phyloP scores from a whole-genome alignment of 257 asterid genomes.

The Mitragyna speciosa region DNA sequence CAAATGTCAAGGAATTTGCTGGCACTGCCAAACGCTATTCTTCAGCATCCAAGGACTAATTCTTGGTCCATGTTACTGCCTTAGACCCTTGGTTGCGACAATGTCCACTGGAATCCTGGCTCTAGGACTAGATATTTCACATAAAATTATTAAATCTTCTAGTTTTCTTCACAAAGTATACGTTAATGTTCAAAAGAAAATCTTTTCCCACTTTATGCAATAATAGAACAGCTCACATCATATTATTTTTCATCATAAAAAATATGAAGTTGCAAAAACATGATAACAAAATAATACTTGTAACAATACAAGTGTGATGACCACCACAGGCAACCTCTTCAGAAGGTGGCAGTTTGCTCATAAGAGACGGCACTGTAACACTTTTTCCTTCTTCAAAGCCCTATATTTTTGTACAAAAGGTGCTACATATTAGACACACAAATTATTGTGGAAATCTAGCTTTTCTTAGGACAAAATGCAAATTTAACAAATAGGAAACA shows the following conservation, averaged over 20 bases:
- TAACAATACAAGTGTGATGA: constrained; percentile 83
- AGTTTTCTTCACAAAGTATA: neutral
- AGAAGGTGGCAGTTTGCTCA: constrained; percentile 58
- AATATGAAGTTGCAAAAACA: constrained; percentile 13
- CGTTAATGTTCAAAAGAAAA: neutral
- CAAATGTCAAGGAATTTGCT: neutral
- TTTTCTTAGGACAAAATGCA: neutral
- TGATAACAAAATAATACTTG: constrained; percentile 49
- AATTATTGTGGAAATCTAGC: constrained; percentile 4
- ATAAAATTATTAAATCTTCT: neutral
- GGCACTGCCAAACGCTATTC: neutral
- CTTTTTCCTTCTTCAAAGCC: constrained; percentile 67
- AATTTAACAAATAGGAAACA: neutral
- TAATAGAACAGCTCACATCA: neutral
- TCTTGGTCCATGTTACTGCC: neutral
- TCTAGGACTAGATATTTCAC: neutral
- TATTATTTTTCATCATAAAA: neutral
- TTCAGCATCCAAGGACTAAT: neutral
- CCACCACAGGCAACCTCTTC: constrained; percentile 89
- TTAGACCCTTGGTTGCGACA: neutral
- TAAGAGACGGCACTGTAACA: constrained; percentile 52
- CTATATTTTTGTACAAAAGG: constrained; percentile 35
- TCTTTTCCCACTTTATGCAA: neutral
- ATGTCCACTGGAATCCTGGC: neutral
- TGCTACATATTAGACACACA: constrained; percentile 15